Base-by-base conservation (phyloP, 139 green algal genomes). In the Parachlorella kessleri region DNA sequence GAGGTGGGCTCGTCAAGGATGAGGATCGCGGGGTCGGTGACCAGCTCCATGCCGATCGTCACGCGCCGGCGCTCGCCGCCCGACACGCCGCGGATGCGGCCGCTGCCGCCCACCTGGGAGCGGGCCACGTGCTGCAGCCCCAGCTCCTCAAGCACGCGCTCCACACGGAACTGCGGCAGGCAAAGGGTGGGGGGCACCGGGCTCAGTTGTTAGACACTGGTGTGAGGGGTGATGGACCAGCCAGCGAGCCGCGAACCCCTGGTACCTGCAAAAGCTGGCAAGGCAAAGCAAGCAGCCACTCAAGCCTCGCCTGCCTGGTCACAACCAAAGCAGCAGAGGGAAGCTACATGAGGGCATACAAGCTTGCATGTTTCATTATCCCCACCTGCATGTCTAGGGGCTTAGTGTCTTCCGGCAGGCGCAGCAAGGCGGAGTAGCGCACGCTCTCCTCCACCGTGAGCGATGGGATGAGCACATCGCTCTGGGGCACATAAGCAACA, bases 381-480 rank as follows among this genome's bases (percentile, higher is more conserved):
- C 48, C 48, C 32, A 63, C 67, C 72, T 85, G 70, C 37, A 83
- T 38, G 36, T 86, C 76, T 28, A 79, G 36, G 40, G 71, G 53
- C 40, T 71, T 70, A n/a, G 81, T 88, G 36, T 70, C 35, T 37
- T 32, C 65, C 1, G 88, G 86, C 74, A 95, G 77, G 48, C 91
- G 63, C 66, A 95, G 84, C 36, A 89, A 76, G 3, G 91, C 91
- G 1, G 85, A 88, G 82, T 91, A 94, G 67, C 81, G 82, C 54
- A 96, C 42, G 70, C 80, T 89, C 86, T 97, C 93, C 37, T 82
- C 73, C 55, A 96, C 93, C 53, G 92, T 97, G 8, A 97, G 87
- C 14, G 72, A 82, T 32, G 89, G 84, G 78, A 93, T 81, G 36
- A 97, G 88, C 26, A 83, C 73, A 87, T 97, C 93, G 72, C 87